Base-by-base conservation (phyloP, 768 basidiomycete genomes). In the Epithele typhae region DNA sequence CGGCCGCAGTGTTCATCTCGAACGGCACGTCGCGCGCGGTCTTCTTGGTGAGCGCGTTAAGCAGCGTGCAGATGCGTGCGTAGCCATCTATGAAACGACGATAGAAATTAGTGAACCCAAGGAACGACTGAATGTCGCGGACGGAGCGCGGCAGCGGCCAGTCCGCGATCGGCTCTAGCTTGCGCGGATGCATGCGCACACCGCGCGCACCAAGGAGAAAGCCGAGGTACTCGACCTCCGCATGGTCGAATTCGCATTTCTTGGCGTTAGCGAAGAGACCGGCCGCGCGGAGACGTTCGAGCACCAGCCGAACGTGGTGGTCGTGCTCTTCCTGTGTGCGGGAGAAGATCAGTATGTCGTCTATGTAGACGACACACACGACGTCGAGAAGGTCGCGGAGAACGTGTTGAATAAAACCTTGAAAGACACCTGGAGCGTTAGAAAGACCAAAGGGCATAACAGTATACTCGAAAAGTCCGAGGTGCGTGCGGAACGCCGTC, bases 221-320 rank as follows among this genome's bases (percentile, higher is more conserved):
- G 4, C 75, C 73, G 1, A 76, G 62, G 56, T 68, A 75, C 38
- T 72, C 66, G 12, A 74, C 66, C 22, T 64, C 51, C 2, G 59
- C 25, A 6, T 55, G 48, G 53, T 71, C 60, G 49, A 73, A 75
- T 33, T 65, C 59, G 42, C 62, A 68, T 45, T 69, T 69, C 19
- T 60, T 43, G 0, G 62, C 47, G 23, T 65, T 66, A 15, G 47
- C 59, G 45, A 32, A 65, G n/a, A 74, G 63, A 34, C 47, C 44
- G 45, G 51, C 37, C 21, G 64, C 58, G 4, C 65, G 45, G 18
- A 73, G 61, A 21, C 54, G 42, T 17, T 52, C 35, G 15, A 63
- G 55, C 2, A 63, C 54, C 7, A 40, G 21, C 25, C 30, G 25
- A 34, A 55, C 51, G 17, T 56, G 48, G 10, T 51, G 4, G 2